Conservation (phyloP, 495 filamentous ascomycete genomes). For the Chaetomium cochliodes region DNA sequence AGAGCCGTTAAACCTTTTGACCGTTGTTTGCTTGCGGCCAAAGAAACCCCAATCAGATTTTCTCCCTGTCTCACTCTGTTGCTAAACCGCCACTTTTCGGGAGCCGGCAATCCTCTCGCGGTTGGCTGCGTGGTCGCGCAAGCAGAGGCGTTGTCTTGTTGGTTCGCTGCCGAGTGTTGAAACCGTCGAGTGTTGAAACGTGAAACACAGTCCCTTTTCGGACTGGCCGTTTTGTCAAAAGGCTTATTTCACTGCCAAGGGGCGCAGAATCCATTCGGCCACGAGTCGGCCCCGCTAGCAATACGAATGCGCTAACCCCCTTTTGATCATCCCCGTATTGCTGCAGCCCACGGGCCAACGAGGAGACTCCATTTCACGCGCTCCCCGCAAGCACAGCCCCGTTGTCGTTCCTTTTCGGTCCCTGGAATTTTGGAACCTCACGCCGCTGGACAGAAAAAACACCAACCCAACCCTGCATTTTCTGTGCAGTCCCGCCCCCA, state of each 20-base stretch:
- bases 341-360: slow-evolving; percentile 7
- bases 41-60: no score
- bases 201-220: slow-evolving; percentile 4
- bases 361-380: background rate
- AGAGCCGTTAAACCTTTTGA: no score
- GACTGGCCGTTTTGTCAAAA: background rate
- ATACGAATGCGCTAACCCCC: slow-evolving; percentile 9
- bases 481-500: background rate
- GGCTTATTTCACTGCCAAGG: slow-evolving; percentile 15
- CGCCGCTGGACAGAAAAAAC: background rate
- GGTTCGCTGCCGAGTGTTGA: background rate
- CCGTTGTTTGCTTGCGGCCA: no score
- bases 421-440: background rate
- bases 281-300: background rate
- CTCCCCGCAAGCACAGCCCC: slow-evolving; percentile 15
- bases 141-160: background rate
- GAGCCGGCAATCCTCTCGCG: no score
- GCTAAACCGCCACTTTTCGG: no score
- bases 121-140: no score
- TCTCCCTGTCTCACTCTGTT: no score
- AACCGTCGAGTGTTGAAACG: background rate
- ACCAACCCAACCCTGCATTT: background rate
- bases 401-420: background rate
- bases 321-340: slow-evolving; percentile 3
- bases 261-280: background rate